Percentiles rank a stretch among this genome's conserved stretches.
These are phyloP conservation scores for Elaeagnus macrophylla DNA, from an alignment of 306 rosid genomes.

Conservation along the genomic window DNA sequence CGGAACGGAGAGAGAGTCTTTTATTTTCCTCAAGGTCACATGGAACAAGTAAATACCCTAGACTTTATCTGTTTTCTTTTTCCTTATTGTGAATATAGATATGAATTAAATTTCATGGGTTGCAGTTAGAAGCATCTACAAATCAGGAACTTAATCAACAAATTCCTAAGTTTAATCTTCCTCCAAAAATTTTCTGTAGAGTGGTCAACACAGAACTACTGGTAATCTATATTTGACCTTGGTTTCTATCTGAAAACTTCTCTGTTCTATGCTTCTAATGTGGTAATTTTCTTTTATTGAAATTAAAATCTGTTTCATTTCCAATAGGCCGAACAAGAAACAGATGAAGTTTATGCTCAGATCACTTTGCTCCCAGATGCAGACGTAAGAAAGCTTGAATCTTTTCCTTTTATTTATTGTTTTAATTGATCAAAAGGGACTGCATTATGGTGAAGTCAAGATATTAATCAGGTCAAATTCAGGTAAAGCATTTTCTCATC, in stretches of 20 bases:
- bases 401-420: slow-evolving; percentile 1
- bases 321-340: slow-evolving; percentile 69
- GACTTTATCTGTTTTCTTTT: slow-evolving; percentile 17
- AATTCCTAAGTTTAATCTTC: slow-evolving; percentile 62
- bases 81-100: slow-evolving; percentile 11
- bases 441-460: too few relatives aligned
- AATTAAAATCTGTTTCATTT: too few relatives aligned
- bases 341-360: slow-evolving; percentile 84
- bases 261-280: slow-evolving; percentile 8
- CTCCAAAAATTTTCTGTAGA: slow-evolving; percentile 66
- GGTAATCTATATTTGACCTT: slow-evolving; percentile 41
- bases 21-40: slow-evolving; percentile 92
- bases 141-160: slow-evolving; percentile 63
- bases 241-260: neutral
- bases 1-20: slow-evolving; percentile 44
- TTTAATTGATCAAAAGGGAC: too few relatives aligned
- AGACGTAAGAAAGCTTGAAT: slow-evolving; percentile 45
- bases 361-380: slow-evolving; percentile 62
- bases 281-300: neutral
- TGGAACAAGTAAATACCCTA: slow-evolving; percentile 58
- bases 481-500: neutral
- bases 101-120: neutral
- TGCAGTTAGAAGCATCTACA: slow-evolving; percentile 68
- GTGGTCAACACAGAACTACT: slow-evolving; percentile 43
- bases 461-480: too few relatives aligned